Conservation (phyloP, 2,329 filamentous ascomycete genomes). For the Ophiocordyceps sinensis region DNA sequence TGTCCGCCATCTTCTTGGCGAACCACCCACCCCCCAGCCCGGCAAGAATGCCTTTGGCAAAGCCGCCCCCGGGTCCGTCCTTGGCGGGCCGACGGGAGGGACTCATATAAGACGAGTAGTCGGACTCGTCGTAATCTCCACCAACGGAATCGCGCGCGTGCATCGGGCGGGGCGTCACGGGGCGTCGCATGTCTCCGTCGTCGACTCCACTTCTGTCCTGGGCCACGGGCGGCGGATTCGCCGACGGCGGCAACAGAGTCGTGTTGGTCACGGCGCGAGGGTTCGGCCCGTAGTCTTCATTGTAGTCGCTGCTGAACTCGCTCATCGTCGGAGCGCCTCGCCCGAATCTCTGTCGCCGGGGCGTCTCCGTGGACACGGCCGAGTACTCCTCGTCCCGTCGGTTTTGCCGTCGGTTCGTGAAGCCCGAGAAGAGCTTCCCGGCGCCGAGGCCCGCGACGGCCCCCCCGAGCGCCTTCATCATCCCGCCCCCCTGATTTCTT, state of each 20-base stretch:
- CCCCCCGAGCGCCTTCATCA: slow-evolving; percentile 45
- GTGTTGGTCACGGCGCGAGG: slow-evolving; percentile 16
- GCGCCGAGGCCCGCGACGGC: slow-evolving; percentile 48
- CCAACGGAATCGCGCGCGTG: slow-evolving; percentile 28
- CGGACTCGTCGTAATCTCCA: slow-evolving; percentile 35
- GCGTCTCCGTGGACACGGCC: slow-evolving; percentile 47
- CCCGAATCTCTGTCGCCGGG: slow-evolving; percentile 29
- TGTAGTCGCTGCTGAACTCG: slow-evolving; percentile 38
- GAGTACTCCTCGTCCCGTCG: slow-evolving; percentile 46
- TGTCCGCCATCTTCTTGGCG: slow-evolving; percentile 47
- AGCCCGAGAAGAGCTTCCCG: slow-evolving; percentile 43
- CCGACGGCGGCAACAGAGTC: slow-evolving; percentile 32
- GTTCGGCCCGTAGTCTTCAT: slow-evolving; percentile 12
- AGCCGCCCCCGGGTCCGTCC: slow-evolving; percentile 28
- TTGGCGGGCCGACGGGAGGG: slow-evolving; percentile 42
- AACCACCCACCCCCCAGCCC: slow-evolving; percentile 56
- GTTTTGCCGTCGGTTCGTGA: slow-evolving; percentile 37
- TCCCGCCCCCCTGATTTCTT: slow-evolving; percentile 31
- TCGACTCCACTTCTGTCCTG: slow-evolving; percentile 32
- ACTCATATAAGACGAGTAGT: slow-evolving; percentile 46
- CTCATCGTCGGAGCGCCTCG: slow-evolving; percentile 26
- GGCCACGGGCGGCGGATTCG: slow-evolving; percentile 26
- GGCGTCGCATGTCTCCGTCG: slow-evolving; percentile 20
- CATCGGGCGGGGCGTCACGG: slow-evolving; percentile 32
- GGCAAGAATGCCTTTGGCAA: slow-evolving; percentile 43